Conservation (phyloP, 176 grass and related monocot species). For the Pharus latifolius region DNA sequence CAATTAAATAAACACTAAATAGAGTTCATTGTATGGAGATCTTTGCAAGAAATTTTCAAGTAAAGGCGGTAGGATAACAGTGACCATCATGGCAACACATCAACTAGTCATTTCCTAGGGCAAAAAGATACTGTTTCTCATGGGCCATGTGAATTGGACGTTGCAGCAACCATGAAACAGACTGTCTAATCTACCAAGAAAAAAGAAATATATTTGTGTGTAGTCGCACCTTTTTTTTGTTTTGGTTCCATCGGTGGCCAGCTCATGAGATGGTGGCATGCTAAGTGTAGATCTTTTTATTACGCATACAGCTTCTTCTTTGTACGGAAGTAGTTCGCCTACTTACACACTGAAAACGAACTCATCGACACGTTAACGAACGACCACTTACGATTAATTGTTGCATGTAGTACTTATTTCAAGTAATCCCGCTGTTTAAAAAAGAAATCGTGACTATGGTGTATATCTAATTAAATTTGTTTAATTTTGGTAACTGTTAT, state of each 20-base stretch:
- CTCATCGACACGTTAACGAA: too few relatives aligned
- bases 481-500: too few relatives aligned
- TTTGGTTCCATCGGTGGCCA: background rate
- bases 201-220: background rate
- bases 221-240: background rate
- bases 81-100: slow-evolving; percentile 16
- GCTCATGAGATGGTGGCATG: slow-evolving; percentile 1
- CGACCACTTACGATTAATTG: too few relatives aligned
- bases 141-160: slow-evolving; percentile 14
- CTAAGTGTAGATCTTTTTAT: background rate
- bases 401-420: too few relatives aligned
- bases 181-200: background rate
- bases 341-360: background rate
- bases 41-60: background rate
- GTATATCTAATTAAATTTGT: too few relatives aligned
- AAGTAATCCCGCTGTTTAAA: too few relatives aligned
- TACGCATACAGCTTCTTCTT: background rate
- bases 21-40: too few relatives aligned
- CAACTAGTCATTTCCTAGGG: background rate
- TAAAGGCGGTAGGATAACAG: slow-evolving; percentile 13
- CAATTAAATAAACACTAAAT: too few relatives aligned
- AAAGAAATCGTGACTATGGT: too few relatives aligned
- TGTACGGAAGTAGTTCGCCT: background rate
- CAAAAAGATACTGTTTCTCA: background rate
- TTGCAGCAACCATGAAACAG: slow-evolving; percentile 13